phyloP scores from a whole-genome alignment of 768 basidiomycete genomes.

The Panaeolus cyanescens region DNA sequence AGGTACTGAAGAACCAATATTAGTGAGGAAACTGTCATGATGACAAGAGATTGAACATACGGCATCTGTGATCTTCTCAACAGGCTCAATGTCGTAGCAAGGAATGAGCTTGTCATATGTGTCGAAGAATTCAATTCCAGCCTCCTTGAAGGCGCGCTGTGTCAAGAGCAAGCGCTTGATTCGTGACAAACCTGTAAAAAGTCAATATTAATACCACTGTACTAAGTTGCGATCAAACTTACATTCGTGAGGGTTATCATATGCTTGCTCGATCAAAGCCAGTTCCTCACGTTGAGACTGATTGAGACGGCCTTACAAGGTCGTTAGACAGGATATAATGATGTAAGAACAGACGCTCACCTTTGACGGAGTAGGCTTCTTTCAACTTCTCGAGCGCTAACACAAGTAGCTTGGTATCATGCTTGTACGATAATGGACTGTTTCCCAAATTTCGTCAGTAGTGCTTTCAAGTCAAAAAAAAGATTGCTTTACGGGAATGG shows the following conservation, averaged over 20 bases:
- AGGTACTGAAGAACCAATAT: slow-evolving; percentile 59
- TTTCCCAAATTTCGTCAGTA: slow-evolving; percentile 1
- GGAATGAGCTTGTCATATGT: slow-evolving; percentile 98
- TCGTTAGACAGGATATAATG: neutral
- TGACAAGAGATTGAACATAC: slow-evolving; percentile 40
- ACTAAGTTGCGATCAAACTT: slow-evolving; percentile 17
- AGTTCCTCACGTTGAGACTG: slow-evolving; percentile 98
- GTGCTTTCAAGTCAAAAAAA: neutral
- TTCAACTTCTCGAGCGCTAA: slow-evolving; percentile 97
- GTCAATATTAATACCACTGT: neutral
- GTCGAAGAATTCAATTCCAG: slow-evolving; percentile 96
- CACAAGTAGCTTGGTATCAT: slow-evolving; percentile 97
- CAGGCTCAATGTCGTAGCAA: slow-evolving; percentile 98
- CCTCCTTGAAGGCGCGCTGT: slow-evolving; percentile 97
- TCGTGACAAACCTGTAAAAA: slow-evolving; percentile 72
- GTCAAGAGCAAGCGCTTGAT: slow-evolving; percentile 97
- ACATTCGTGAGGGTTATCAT: slow-evolving; percentile 99
- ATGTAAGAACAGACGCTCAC: slow-evolving; percentile 20
- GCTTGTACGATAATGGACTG: slow-evolving; percentile 96
- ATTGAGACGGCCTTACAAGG: slow-evolving; percentile 70
- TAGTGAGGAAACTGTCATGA: slow-evolving; percentile 9
- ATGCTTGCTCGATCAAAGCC: slow-evolving; percentile 97
- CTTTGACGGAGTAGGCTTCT: slow-evolving; percentile 98
- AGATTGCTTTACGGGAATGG: slow-evolving; percentile 81
- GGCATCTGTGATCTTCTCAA: slow-evolving; percentile 99